Percentiles rank a stretch among this genome's conserved stretches.
These are phyloP conservation scores for Cochlearia excelsa DNA, from an alignment of 345 rosid genomes.

Conservation along the genomic window DNA sequence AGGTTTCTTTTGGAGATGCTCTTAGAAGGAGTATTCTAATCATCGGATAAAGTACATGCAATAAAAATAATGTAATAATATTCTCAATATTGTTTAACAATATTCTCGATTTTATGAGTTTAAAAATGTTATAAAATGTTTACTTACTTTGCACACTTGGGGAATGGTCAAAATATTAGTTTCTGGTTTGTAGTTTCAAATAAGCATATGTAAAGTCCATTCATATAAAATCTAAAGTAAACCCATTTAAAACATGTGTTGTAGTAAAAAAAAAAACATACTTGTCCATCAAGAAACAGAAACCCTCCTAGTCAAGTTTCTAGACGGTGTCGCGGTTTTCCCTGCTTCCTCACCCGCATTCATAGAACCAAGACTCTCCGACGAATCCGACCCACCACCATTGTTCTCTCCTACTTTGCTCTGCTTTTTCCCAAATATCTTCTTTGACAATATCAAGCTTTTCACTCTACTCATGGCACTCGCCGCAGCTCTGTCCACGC, in stretches of 20 bases:
- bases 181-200: too few species aligned
- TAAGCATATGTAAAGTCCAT: constrained; percentile 10
- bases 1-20: too few species aligned
- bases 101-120: too few species aligned
- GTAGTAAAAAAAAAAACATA: neutral
- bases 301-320: constrained; percentile 52
- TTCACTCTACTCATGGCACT: constrained; percentile 54
- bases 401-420: constrained; percentile 39
- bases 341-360: constrained; percentile 43
- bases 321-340: constrained; percentile 58
- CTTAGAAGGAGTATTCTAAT: too few species aligned
- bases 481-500: constrained; percentile 36
- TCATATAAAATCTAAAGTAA: constrained; percentile 21
- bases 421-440: constrained; percentile 47
- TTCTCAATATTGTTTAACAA: too few species aligned
- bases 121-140: too few species aligned
- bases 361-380: constrained; percentile 64
- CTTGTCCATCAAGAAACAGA: constrained; percentile 58
- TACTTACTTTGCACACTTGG: too few species aligned
- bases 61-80: too few species aligned
- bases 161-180: too few species aligned
- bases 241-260: constrained; percentile 6
- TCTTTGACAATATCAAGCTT: constrained; percentile 70
- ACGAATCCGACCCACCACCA: constrained; percentile 76
- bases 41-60: too few species aligned